Evolutionary conservation across 495 filamentous ascomycete genomes (phyloP), one percentile per base, ranked within the genome.

Genomic region (Cairneyella variabilis): DNA sequence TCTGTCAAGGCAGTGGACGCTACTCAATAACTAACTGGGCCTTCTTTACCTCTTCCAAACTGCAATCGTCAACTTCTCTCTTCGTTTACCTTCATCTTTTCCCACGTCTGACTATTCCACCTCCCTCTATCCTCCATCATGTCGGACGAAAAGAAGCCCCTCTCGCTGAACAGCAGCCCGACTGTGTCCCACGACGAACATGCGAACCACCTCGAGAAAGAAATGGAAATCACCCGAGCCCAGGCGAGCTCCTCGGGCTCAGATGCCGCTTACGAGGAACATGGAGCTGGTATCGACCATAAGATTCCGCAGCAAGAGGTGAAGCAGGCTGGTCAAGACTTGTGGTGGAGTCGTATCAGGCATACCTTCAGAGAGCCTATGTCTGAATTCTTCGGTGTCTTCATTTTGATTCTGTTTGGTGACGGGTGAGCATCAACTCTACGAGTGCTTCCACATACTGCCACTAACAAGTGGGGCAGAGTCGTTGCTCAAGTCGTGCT

Each of bases 331-430:
- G 36, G 49, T 17, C 58, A 53, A 2, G 32, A 54, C 17, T 32
- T 60, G 14, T 82, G 78, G 80, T 75, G 66, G 52, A 66, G 65
- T 22, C 43, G 25, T 4, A 66, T 80, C 17, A 66, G 79, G 16
- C 66, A 65, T 2, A 53, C 64, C 9, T 56, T 76, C n/a, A 68
- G 73, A 42, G 80, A 83, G 43, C 79, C 78, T 0, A 74, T 83
- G 42, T 76, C 81, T 0, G 83, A 87, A 46, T 84, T 86, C 67
- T 77, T 81, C 44, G 83, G 83, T 1, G 80, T 76, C 0, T 76
- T 84, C 72, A 79, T 84, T 17, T 44, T 85, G 53, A 69, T 86
- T 46, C 65, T 86, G 20, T 86, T 86, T 63, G 83, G 83, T 23
- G 71, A 85, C 54, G 83, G 82, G 57, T 60, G 48, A 52, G 48